Evolutionary conservation across 1,284 basidiomycete species (phyloP).

Genomic region (Leccinum subrobustum): DNA sequence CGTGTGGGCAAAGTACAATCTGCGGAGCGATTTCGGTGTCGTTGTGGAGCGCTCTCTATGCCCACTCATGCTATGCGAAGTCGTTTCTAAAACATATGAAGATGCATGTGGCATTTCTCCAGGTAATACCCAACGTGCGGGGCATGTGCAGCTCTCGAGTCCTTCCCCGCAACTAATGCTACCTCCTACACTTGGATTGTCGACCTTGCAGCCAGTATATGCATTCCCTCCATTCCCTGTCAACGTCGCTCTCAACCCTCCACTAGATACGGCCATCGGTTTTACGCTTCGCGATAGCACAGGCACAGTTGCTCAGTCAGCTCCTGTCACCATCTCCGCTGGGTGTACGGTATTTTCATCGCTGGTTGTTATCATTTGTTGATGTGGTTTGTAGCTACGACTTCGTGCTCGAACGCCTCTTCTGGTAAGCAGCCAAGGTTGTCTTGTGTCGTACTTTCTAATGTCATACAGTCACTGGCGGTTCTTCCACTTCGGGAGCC

Average conservation of each 20-base stretch:
- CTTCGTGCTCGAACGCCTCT: conserved; percentile 33
- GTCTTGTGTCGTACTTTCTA: neutral
- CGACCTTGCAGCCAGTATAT: conserved; percentile 32
- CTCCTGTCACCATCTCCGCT: conserved; percentile 45
- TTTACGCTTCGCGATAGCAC: conserved; percentile 52
- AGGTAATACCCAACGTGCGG: conserved; percentile 32
- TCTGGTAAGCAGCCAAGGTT: conserved; percentile 13
- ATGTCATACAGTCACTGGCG: conserved; percentile 21
- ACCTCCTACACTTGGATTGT: conserved; percentile 48
- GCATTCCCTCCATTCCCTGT: neutral
- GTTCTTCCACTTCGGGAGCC: conserved; percentile 12
- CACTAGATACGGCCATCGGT: conserved; percentile 46
- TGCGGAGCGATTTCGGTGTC: neutral
- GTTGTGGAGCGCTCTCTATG: neutral
- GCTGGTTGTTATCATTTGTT: neutral
- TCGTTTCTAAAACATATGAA: neutral
- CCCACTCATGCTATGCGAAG: too few relatives aligned
- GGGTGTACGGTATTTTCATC: conserved; percentile 41
- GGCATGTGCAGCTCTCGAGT: conserved; percentile 38
- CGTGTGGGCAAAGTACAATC: neutral
- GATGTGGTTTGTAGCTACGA: conserved; percentile 28
- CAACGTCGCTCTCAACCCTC: neutral
- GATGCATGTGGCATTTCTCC: too few relatives aligned
- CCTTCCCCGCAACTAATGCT: conserved; percentile 35
- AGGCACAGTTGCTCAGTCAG: conserved; percentile 47